phyloP scores from a whole-genome alignment of 2,329 filamentous ascomycete species.

The Colletotrichum tropicale region DNA sequence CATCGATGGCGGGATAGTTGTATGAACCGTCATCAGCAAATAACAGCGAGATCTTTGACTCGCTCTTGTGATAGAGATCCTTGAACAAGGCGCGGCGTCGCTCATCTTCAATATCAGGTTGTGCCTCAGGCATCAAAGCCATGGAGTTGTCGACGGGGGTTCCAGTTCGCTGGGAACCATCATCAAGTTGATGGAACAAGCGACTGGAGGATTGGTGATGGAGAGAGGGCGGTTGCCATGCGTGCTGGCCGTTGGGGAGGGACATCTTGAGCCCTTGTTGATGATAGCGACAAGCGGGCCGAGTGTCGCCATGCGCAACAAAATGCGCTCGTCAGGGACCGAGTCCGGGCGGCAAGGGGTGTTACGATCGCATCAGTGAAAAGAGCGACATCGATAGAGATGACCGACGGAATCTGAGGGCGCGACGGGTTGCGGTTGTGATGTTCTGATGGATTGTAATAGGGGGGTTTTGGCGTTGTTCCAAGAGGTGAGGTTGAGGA shows the following conservation, averaged over 20 bases:
- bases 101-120: constrained; percentile 68
- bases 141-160: constrained; percentile 55
- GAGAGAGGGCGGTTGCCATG: constrained; percentile 66
- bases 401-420: constrained; percentile 45
- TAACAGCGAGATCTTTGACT: constrained; percentile 78
- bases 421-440: constrained; percentile 44
- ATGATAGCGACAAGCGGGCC: constrained; percentile 52
- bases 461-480: constrained; percentile 53
- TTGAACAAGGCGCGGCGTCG: constrained; percentile 76
- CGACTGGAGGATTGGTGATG: constrained; percentile 51
- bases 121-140: constrained; percentile 65
- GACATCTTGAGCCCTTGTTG: constrained; percentile 64
- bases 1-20: constrained; percentile 57
- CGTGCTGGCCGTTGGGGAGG: constrained; percentile 67
- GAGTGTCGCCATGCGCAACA: constrained; percentile 60
- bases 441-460: constrained; percentile 57
- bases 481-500: constrained; percentile 62
- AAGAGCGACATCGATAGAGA: constrained; percentile 59
- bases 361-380: constrained; percentile 55
- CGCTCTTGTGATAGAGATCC: constrained; percentile 77
- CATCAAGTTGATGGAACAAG: constrained; percentile 64
- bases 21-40: constrained; percentile 66
- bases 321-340: constrained; percentile 56
- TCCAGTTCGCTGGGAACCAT: constrained; percentile 57
- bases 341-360: constrained; percentile 47